Base-by-base conservation (phyloP, 352 stramenopile species). In the Aphanomyces invadans region DNA sequence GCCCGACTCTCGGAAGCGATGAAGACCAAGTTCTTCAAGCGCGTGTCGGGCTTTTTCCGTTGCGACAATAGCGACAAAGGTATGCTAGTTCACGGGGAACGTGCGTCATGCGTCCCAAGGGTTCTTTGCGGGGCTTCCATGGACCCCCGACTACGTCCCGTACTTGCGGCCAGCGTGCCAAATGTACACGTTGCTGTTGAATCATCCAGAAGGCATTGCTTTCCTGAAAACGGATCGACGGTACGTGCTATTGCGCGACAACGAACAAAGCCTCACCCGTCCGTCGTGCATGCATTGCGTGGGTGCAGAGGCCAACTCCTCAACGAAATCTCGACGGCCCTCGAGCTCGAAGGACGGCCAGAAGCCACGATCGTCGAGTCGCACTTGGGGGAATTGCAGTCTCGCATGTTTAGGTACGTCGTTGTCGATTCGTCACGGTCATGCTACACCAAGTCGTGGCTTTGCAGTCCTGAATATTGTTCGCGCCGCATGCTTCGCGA, bases 11-110 rank as follows among this genome's bases (percentile, higher is more conserved):
- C 86, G 0, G 88, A 96, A 68, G 86, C 87, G 2, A 94, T 96
- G 83, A 94, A 92, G 71, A 95, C 88, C n/a, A 96, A 96, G 71
- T 96, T 96, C 64, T 95, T 95, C 68, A 95, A 95, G 69, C 85
- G 88, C 33, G 64, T 96, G 2, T 92, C 86, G 15, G 88, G 88
- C 7, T 96, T 96, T 68, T 96, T 96, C 65, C 83, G 88, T n/a
- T 91, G 85, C 45, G 87, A 92, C 44, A 87, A 83, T 42, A 86
- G 84, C 29, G 92, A 95, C 75, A 95, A 95, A 68, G 86, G 60
- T 67, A 36, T 25, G 12, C 15, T 42, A 42, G 7, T 10, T 23
- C 3, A 1, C 53, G 15, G n/a, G 33, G 15, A 15, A 48, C 12
- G 33, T 45, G 5, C 4, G n/a, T 5, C 9, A 10, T n/a, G 9